Conservation (phyloP, 1,284 basidiomycete genomes). For the Cryptococcus sp. region DNA sequence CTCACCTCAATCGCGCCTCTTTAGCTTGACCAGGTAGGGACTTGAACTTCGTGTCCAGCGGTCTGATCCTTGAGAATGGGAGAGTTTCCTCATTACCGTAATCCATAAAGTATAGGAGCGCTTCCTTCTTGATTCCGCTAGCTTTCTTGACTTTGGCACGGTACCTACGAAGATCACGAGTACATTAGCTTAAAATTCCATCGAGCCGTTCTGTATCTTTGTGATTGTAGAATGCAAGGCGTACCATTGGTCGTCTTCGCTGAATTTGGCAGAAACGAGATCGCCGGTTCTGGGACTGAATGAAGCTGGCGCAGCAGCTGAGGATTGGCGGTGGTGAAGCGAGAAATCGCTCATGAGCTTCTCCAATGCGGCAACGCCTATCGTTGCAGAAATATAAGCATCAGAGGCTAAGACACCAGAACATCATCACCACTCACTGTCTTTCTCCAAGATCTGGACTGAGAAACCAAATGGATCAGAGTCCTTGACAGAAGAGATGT, state of each 20-base stretch:
- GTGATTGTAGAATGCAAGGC: not conserved
- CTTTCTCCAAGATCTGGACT: conserved; percentile 79
- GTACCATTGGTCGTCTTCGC: conserved; percentile 74
- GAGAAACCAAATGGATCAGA: conserved; percentile 81
- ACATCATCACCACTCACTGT: conserved; percentile 59
- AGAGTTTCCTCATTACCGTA: conserved; percentile 83
- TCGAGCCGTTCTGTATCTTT: too few species aligned
- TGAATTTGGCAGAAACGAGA: conserved; percentile 72
- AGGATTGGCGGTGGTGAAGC: conserved; percentile 70
- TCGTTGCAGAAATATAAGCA: not conserved
- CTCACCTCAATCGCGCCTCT: conserved; percentile 51
- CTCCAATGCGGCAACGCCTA: conserved; percentile 83
- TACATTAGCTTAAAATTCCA: not conserved
- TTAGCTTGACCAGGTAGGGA: conserved; percentile 68
- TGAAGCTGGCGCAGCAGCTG: conserved; percentile 59
- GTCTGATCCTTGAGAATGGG: conserved; percentile 67
- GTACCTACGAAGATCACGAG: conserved; percentile 56
- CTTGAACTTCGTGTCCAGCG: conserved; percentile 82
- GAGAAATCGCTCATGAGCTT: conserved; percentile 93
- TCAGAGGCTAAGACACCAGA: not conserved
- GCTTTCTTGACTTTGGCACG: conserved; percentile 81
- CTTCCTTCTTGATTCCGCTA: conserved; percentile 73
- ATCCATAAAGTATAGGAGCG: conserved; percentile 53
- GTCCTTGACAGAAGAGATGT: conserved; percentile 83
- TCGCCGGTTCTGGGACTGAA: conserved; percentile 82